These are phyloP conservation scores for Xylaria digitata DNA, from an alignment of 2,329 filamentous ascomycete species.

Conservation along the genomic window DNA sequence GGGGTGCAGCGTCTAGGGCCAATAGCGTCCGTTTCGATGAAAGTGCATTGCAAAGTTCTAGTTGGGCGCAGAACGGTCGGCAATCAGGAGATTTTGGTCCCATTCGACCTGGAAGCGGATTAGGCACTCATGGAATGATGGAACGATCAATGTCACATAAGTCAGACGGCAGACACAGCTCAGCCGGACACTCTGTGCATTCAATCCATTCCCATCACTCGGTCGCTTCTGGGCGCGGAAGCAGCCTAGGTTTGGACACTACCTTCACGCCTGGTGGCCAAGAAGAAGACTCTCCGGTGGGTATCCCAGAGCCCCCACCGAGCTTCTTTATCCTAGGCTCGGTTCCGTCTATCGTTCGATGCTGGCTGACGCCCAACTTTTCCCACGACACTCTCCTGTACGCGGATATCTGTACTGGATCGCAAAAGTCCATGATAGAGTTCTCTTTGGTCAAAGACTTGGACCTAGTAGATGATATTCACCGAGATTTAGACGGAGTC, in stretches of 20 bases:
- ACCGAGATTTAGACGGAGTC: slow-evolving; percentile 72
- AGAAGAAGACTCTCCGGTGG: slow-evolving; percentile 75
- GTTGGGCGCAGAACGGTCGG: slow-evolving; percentile 85
- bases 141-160: slow-evolving; percentile 94
- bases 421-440: slow-evolving; percentile 86
- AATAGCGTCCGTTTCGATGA: slow-evolving; percentile 99
- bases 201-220: slow-evolving; percentile 74
- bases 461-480: slow-evolving; percentile 74
- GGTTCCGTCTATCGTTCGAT: slow-evolving; percentile 93
- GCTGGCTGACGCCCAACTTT: slow-evolving; percentile 92
- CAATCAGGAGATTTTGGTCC: slow-evolving; percentile 86
- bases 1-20: slow-evolving; percentile 88
- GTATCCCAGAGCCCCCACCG: slow-evolving; percentile 80
- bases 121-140: slow-evolving; percentile 83
- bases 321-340: slow-evolving; percentile 87
- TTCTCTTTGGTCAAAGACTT: slow-evolving; percentile 79
- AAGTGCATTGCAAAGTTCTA: slow-evolving; percentile 86
- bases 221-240: slow-evolving; percentile 80
- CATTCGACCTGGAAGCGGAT: slow-evolving; percentile 79
- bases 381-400: slow-evolving; percentile 90
- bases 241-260: slow-evolving; percentile 86
- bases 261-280: slow-evolving; percentile 72
- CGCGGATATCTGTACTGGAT: slow-evolving; percentile 91
- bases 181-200: slow-evolving; percentile 83
- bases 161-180: slow-evolving; percentile 94